A percentile compares a stretch with the other conserved stretches of the same genome.
Conservation (phyloP, 129 eudicot species). For the Flaveria linearis region DNA sequence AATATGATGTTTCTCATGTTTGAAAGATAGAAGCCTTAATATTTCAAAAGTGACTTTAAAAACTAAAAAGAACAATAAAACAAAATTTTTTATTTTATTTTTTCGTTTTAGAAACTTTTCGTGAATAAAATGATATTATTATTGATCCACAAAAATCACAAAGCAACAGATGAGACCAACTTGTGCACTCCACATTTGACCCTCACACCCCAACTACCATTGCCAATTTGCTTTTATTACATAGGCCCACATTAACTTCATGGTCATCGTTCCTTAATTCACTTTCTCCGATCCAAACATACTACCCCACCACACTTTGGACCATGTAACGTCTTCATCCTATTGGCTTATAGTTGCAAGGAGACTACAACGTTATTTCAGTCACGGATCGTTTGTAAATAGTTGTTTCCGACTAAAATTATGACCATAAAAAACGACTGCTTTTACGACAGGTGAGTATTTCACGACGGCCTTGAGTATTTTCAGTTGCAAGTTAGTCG, state of each 20-base stretch:
- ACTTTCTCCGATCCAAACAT: not conserved
- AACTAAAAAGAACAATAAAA: too few relatives aligned
- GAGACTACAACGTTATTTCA: too few relatives aligned
- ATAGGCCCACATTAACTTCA: not conserved
- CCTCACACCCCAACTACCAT: conserved; percentile 5
- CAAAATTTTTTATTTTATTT: too few relatives aligned
- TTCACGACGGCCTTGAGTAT: too few relatives aligned
- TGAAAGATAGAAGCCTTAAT: too few relatives aligned
- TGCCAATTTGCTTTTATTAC: not conserved
- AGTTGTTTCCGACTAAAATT: too few relatives aligned
- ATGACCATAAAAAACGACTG: too few relatives aligned
- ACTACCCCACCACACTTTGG: not conserved
- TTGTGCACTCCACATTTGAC: conserved; percentile 14
- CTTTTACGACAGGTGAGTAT: too few relatives aligned
- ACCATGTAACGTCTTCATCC: not conserved
- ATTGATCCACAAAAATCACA: not conserved
- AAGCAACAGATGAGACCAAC: conserved; percentile 2
- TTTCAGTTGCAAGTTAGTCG: too few relatives aligned
- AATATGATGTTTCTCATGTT: too few relatives aligned
- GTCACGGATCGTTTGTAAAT: too few relatives aligned
- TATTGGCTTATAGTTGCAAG: not conserved
- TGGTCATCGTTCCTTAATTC: not conserved
- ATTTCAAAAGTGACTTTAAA: too few relatives aligned
- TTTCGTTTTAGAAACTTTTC: not conserved
- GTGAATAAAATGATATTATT: not conserved